Evolutionary conservation across 345 rosid genomes (phyloP), one percentile per base, ranked within the genome.

Genomic region (Abelmoschus esculentus): DNA sequence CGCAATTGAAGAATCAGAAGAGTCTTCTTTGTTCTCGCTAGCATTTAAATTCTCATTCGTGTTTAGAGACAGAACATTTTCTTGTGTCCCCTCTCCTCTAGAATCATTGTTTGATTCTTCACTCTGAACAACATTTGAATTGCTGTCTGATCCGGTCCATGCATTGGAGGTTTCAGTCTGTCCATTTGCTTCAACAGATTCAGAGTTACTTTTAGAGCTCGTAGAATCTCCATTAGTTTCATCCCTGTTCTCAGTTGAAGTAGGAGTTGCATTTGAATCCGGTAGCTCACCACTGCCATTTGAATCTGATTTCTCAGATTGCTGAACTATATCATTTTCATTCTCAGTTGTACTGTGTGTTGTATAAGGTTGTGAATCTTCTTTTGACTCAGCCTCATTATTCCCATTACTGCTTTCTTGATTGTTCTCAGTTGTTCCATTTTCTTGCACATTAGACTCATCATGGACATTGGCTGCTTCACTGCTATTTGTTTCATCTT

Each of bases 301-400:
- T 62, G 82, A 61, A 26, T 70, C 76, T 3, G 83, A 67, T 74
- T 74, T 74, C 75, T 82, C 84, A 15, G 77, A 66, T 74, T 80
- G 83, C 56, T 70, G 75, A 42, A 10, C 73, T 29, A 36, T 71
- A 75, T 11, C 52, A 47, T 47, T 47, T 47, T 15, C 52, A 49
- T 49, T 49, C 54, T 66, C 75, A 15, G 75, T 73, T 57, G 74
- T 70, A 77, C 77, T 36, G 70, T 74, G 38, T 36, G 47, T 67
- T n/a, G 47, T 70, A 34, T 13, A 47, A 61, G 79, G 13, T 12
- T 32, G 12, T 32, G 47, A 18, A 66, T 34, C 71, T 75, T 64
- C 63, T 17, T 67, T 74, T n/a, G 78, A 29, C 44, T 70, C 78
- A 12, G 78, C 67, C 75, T 50, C 61, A 42, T 40, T 77, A 52